Percentiles rank a stretch among this genome's conserved stretches.
Conservation (phyloP, 208 protist genomes). For the Entamoeba invadens region DNA sequence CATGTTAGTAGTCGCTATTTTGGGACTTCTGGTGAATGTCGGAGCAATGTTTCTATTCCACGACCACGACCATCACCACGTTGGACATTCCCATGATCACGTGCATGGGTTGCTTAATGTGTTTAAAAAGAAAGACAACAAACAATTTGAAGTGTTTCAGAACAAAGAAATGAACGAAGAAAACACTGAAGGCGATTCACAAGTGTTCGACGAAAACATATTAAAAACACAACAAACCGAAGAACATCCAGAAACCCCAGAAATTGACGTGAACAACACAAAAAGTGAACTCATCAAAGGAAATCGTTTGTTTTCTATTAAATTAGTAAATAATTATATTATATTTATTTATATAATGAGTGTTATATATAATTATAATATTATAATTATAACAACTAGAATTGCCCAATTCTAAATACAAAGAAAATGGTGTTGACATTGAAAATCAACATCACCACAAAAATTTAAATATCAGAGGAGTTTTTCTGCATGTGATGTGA, state of each 20-base stretch:
- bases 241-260: not conserved
- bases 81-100: slow-evolving; percentile 36
- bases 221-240: not conserved
- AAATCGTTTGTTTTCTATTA: no score
- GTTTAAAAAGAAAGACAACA: no score
- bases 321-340: slow-evolving; percentile 6
- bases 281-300: slow-evolving; percentile 5
- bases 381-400: no score
- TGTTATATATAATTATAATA: no score
- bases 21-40: slow-evolving; percentile 24
- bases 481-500: slow-evolving; percentile 50
- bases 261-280: slow-evolving; percentile 34
- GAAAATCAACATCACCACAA: not conserved
- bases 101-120: slow-evolving; percentile 12
- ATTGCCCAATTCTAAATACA: no score
- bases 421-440: not conserved
- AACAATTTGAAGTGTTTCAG: slow-evolving; percentile 20
- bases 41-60: slow-evolving; percentile 6
- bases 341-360: not conserved
- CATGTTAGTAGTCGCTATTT: slow-evolving; percentile 10
- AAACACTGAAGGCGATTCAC: no score
- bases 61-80: slow-evolving; percentile 13
- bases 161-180: slow-evolving; percentile 1
- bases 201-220: no score
- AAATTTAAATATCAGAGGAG: slow-evolving; percentile 19